Evolutionary conservation across 352 stramenopile species (phyloP).

Genomic region (Globisporangium sylvaticum): DNA sequence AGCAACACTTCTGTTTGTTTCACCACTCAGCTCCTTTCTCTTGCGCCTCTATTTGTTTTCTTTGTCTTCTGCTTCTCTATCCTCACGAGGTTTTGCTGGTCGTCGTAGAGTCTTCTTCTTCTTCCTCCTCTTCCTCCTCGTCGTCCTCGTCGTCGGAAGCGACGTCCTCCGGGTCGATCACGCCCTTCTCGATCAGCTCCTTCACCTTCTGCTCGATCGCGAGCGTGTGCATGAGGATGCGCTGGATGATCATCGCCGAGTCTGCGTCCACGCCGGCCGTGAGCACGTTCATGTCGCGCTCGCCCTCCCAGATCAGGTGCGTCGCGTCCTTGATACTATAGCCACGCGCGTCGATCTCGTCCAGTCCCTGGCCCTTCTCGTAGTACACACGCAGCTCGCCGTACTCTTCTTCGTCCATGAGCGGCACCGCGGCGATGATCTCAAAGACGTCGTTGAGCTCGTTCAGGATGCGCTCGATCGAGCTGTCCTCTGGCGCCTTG

Average conservation of each 20-base stretch:
- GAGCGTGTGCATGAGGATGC: conserved; percentile 66
- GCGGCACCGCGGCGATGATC: conserved; percentile 65
- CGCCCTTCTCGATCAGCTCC: conserved; percentile 32
- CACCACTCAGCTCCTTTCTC: not conserved
- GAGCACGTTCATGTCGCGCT: conserved; percentile 53
- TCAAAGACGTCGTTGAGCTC: conserved; percentile 68
- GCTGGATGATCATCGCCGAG: conserved; percentile 66
- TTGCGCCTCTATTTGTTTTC: conserved; percentile 9
- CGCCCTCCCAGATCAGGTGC: conserved; percentile 62
- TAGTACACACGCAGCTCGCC: conserved; percentile 56
- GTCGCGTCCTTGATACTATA: conserved; percentile 52
- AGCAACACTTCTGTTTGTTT: not conserved
- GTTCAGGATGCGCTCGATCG: conserved; percentile 53
- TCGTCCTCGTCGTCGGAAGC: conserved; percentile 7
- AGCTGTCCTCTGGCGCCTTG: conserved; percentile 35
- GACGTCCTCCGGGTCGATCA: conserved; percentile 9
- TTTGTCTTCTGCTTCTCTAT: conserved; percentile 1
- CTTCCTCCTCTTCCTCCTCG: not conserved
- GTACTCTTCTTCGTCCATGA: conserved; percentile 66
- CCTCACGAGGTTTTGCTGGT: conserved; percentile 1
- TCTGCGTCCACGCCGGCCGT: conserved; percentile 45
- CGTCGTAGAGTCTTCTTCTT: not conserved
- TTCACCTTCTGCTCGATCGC: conserved; percentile 60
- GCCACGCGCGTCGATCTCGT: conserved; percentile 54
- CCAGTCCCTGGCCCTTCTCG: conserved; percentile 50